These are phyloP conservation scores for Agaricus subrufescens DNA, from an alignment of 768 basidiomycete species.

Conservation along the genomic window DNA sequence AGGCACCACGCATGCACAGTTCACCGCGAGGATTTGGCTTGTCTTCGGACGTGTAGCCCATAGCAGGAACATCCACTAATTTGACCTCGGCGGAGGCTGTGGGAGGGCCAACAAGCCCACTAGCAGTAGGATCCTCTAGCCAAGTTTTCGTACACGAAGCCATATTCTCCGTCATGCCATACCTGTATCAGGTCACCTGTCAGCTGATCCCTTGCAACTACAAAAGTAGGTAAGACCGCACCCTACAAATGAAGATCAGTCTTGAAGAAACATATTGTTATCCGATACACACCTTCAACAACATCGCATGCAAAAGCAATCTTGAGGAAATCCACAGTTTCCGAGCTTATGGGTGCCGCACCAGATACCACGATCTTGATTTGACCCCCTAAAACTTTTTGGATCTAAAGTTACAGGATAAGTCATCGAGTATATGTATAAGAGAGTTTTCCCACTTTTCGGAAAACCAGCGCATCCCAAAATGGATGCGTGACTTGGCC, in stretches of 20 bases:
- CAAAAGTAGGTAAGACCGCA: conserved; percentile 15
- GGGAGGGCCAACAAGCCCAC: conserved; percentile 83
- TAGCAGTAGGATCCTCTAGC: conserved; percentile 53
- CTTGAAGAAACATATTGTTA: not conserved
- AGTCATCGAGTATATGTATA: not conserved
- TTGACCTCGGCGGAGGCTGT: conserved; percentile 75
- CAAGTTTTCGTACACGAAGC: conserved; percentile 56
- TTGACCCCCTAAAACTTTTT: conserved; percentile 79
- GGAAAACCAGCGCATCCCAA: conserved; percentile 90
- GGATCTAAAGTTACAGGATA: conserved; percentile 43
- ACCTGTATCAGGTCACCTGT: conserved; percentile 32
- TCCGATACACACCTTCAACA: conserved; percentile 56
- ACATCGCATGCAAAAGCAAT: conserved; percentile 74
- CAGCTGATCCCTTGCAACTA: not conserved
- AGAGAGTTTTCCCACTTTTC: conserved; percentile 54
- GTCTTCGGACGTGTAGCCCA: conserved; percentile 87
- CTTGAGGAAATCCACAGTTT: conserved; percentile 89
- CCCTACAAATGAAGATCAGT: conserved; percentile 28
- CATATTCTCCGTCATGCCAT: conserved; percentile 88
- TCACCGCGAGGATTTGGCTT: conserved; percentile 91
- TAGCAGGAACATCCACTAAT: conserved; percentile 83
- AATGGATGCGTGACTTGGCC: conserved; percentile 72
- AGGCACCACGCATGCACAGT: conserved; percentile 64
- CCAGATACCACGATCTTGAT: conserved; percentile 66
- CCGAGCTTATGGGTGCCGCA: conserved; percentile 81